Evolutionary conservation across 176 grass and related monocot genomes (phyloP), one percentile per base, ranked within the genome.

Genomic region (Bromus sterilis): DNA sequence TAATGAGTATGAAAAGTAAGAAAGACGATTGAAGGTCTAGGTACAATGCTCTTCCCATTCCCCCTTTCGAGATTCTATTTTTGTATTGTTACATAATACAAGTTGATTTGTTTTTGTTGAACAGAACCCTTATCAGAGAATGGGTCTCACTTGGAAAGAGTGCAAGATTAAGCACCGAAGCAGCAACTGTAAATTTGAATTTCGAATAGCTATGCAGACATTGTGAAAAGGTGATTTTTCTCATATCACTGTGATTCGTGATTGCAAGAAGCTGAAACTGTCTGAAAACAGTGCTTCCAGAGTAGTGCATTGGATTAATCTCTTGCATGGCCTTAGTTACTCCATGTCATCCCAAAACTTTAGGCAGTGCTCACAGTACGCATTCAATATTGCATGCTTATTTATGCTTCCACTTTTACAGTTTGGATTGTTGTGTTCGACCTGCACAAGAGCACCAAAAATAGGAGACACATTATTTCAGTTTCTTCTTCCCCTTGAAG

Each of bases 121-220:
- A 35, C 68, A 93, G 90, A 76, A 86, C 87, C 84, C 93, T 89
- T 80, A 95, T 95, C 42, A 87, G 78, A 72, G 86, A 93, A 33
- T 99, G 96, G 96, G 90, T 95, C 73, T 93, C 79, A 37, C 80
- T 93, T 82, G 93, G 80, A 41, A 99, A 90, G 85, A 95, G 77
- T 9, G 96, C 96, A 80, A 91, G 89, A 56, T 70, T 95, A 91
- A 95, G 90, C 80, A 93, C 93, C 4, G 75, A 99, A 89, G 96
- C 96, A 75, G 93, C 96, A 78, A 82, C 93, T 86, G 96, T 93
- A 83, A 93, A 88, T 79, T 69, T 90, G 77, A 90, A 65, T 82
- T 99, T 99, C 61, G 93, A 99, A 83, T 80, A 74, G 56, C 93
- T 91, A 78, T 99, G 97, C 69, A 91, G 43, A 85, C 97, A 96